A percentile compares a stretch with the other conserved stretches of the same genome.
These are phyloP conservation scores for Coemansia erecta DNA, from an alignment of 192 early-diverging fungal genomes.

Conservation along the genomic window DNA sequence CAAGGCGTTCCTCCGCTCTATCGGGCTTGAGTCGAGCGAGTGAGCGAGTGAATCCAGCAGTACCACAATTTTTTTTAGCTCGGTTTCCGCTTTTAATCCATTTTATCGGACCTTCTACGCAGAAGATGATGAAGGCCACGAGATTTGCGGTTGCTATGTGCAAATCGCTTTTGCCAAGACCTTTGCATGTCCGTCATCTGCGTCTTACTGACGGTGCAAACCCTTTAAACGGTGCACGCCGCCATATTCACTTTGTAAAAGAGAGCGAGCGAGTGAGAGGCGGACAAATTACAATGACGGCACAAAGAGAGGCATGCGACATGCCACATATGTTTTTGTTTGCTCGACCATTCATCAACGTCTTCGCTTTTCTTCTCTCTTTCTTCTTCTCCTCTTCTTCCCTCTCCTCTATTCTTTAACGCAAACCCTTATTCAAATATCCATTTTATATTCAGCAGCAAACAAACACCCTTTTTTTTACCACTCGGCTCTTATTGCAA, in stretches of 20 bases:
- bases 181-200: neutral
- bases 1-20: constrained; percentile 76
- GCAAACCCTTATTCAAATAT: constrained; percentile 2
- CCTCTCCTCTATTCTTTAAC: neutral
- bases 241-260: neutral
- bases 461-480: neutral
- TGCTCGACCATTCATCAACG: neutral
- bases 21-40: constrained; percentile 50
- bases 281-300: neutral
- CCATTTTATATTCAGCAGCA: constrained; percentile 9
- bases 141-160: neutral
- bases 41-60: neutral
- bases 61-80: too few relatives aligned
- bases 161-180: constrained; percentile 1
- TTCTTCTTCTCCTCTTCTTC: neutral
- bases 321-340: too few relatives aligned
- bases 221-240: neutral
- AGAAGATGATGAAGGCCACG: neutral
- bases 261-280: too few relatives aligned
- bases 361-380: neutral
- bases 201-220: neutral
- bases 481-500: neutral
- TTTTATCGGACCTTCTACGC: too few relatives aligned
- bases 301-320: too few relatives aligned
- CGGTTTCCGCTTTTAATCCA: neutral